Base-by-base conservation (phyloP, 768 basidiomycete species). In the Boletus rubescentipes region DNA sequence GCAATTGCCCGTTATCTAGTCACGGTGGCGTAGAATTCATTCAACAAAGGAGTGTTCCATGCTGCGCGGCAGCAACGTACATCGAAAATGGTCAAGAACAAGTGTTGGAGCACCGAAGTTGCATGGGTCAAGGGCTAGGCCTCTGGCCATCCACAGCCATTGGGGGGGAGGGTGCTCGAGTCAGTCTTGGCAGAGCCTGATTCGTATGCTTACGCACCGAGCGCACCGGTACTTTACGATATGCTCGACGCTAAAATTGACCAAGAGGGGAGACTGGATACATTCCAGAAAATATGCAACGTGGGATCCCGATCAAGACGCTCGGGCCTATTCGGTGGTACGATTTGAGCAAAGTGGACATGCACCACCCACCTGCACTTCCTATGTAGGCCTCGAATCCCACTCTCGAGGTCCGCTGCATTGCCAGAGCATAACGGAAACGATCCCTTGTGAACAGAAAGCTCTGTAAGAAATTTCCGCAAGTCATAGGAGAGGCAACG, bases 41-140 rank as follows among this genome's bases (percentile, higher is more conserved):
- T 47, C 55, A 42, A 41, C 58, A 44, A 61, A 32, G 26, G 53
- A 59, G 40, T 30, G 40, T 63, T 66, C 63, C 38, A 60, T 55
- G 49, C 67, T 66, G 63, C 62, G 49, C 29, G 36, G 51, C 40
- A 55, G 54, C 45, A 40, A 26, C 26, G 26, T 43, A 47, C 7
- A 39, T 58, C 49, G 51, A 53, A 31, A 21, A 54, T 34, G 49
- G 26, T 23, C 47, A 32, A 53, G 29, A 36, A 43, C 44, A 35
- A 50, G 37, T 39, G 45, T 30, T 57, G 49, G 26, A 37, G 58
- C 55, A 51, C 47, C 53, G 26, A 54, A 48, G 42, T 48, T 58
- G 41, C 54, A 55, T 61, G 65, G 66, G 67, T 64, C 62, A 61
- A 66, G 66, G 66, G 66, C 67, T 58, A 49, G 54, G 31, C 49